phyloP scores from a whole-genome alignment of 768 basidiomycete species.

The Pleurotus salmoneostramineus region DNA sequence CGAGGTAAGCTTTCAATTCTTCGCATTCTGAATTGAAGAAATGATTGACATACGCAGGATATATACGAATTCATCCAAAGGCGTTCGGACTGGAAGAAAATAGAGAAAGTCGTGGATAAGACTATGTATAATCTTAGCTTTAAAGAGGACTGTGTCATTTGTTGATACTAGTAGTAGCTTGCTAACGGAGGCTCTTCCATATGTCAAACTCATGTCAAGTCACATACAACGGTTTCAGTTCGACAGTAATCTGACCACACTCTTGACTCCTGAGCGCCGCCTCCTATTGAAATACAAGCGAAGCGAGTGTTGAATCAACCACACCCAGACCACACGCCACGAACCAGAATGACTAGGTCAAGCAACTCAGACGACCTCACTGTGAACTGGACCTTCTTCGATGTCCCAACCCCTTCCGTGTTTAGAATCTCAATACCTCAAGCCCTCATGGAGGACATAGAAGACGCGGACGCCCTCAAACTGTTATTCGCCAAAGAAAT shows the following conservation, averaged over 20 bases:
- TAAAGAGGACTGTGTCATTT: constrained; percentile 82
- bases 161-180: constrained; percentile 21
- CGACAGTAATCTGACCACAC: too few species aligned
- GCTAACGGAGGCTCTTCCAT: not conserved
- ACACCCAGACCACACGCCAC: too few species aligned
- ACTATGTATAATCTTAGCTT: constrained; percentile 93
- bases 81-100: constrained; percentile 97
- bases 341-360: too few species aligned
- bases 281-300: not conserved
- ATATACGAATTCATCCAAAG: constrained; percentile 96
- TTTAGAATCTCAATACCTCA: too few species aligned
- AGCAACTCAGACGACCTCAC: too few species aligned
- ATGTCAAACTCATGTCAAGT: not conserved
- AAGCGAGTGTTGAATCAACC: not conserved
- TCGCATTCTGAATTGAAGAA: not conserved
- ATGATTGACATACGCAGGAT: constrained; percentile 43
- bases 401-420: too few species aligned
- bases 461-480: too few species aligned
- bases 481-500: too few species aligned
- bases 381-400: too few species aligned
- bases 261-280: too few species aligned
- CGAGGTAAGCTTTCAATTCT: constrained; percentile 50
- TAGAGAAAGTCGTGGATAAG: constrained; percentile 94
- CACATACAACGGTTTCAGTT: too few species aligned
- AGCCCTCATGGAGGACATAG: too few species aligned